Percentiles rank a stretch among this genome's conserved stretches.
phyloP scores from a whole-genome alignment of 345 rosid genomes.

The Atalantia buxifolia region DNA sequence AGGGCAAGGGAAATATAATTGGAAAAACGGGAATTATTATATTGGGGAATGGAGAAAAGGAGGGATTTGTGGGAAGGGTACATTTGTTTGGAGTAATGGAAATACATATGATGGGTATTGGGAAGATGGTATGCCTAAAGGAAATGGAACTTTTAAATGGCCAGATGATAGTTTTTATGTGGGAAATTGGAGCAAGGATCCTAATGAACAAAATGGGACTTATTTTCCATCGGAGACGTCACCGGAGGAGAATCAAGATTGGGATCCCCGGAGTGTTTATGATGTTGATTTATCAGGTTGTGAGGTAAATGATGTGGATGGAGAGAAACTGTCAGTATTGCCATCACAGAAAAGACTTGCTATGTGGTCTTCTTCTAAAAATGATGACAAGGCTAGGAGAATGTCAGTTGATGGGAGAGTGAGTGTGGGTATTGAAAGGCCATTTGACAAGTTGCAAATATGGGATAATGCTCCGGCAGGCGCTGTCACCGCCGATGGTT shows the following conservation, averaged over 20 bases:
- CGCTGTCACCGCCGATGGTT: too few relatives aligned
- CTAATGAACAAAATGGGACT: conserved; percentile 69
- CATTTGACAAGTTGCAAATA: conserved; percentile 63
- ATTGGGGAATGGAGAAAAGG: conserved; percentile 85
- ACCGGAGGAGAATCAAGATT: conserved; percentile 34
- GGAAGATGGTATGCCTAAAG: conserved; percentile 87
- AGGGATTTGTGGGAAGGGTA: conserved; percentile 57
- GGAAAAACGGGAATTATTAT: conserved; percentile 59
- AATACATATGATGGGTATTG: conserved; percentile 67
- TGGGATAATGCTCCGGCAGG: conserved; percentile 42
- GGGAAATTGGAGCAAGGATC: conserved; percentile 84
- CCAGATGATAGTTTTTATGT: conserved; percentile 77
- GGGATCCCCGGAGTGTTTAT: conserved; percentile 71
- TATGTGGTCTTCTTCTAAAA: conserved; percentile 71
- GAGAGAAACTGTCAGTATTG: conserved; percentile 64
- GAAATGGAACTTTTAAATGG: conserved; percentile 70
- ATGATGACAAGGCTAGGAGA: conserved; percentile 55
- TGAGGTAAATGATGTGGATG: conserved; percentile 37
- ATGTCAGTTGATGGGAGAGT: conserved; percentile 82
- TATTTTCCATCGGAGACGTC: conserved; percentile 59
- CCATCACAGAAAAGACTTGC: conserved; percentile 91
- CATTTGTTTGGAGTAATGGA: conserved; percentile 67
- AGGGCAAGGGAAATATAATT: conserved; percentile 74
- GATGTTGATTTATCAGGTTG: conserved; percentile 31
- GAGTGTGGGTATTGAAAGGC: conserved; percentile 73